A percentile compares a stretch with the other conserved stretches of the same genome.
These are phyloP conservation scores for Beta vulgaris DNA, from an alignment of 148 eudicot species.

Conservation along the genomic window DNA sequence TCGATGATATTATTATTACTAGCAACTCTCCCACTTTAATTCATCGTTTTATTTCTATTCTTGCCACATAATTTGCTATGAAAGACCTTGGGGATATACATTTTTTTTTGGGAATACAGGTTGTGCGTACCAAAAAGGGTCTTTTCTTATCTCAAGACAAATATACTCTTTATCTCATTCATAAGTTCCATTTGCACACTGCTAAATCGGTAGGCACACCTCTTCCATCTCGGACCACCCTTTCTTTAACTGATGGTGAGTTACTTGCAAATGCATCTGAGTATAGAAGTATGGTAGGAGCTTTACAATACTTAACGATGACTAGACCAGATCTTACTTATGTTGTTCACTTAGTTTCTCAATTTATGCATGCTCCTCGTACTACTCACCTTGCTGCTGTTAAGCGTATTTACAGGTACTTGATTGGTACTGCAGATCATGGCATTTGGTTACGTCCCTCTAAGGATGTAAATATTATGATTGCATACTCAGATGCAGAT, in stretches of 20 bases:
- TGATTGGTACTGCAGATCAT: background rate
- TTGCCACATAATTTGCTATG: background rate
- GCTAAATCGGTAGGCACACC: background rate
- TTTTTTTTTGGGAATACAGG: background rate
- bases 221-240: background rate
- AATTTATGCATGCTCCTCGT: background rate
- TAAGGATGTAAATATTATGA: background rate
- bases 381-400: background rate
- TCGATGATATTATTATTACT: background rate
- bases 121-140: background rate
- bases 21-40: background rate
- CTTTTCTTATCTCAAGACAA: background rate
- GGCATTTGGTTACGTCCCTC: background rate
- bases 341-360: background rate
- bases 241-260: background rate
- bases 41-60: background rate
- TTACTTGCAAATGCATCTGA: background rate
- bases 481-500: background rate
- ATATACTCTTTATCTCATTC: background rate
- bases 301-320: background rate
- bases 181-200: background rate
- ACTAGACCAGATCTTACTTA: no score
- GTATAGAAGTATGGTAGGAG: background rate
- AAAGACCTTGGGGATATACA: background rate
- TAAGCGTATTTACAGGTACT: background rate